Conservation (phyloP, 73 alveolate genomes). For the Paramecium pentaurelia region DNA sequence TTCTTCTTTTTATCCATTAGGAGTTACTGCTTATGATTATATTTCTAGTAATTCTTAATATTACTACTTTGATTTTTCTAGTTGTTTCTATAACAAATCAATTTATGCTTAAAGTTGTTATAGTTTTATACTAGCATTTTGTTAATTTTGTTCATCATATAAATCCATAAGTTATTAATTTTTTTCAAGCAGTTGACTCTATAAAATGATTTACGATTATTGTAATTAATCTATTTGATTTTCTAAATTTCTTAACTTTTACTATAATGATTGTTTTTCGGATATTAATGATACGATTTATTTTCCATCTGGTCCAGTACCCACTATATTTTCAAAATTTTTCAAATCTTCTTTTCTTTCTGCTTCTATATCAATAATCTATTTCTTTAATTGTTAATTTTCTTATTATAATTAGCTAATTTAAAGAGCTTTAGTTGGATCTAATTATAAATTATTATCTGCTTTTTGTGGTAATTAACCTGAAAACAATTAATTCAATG, state of each 20-base stretch:
- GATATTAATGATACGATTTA: background rate
- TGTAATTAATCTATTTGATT: background rate
- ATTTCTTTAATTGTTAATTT: background rate
- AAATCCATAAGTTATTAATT: background rate
- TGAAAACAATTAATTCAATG: background rate
- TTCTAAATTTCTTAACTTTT: background rate
- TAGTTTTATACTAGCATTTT: background rate
- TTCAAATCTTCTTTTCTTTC: conserved; percentile 4
- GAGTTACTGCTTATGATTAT: background rate
- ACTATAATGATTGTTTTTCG: background rate
- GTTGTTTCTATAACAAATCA: background rate
- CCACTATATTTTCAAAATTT: background rate
- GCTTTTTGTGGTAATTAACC: background rate
- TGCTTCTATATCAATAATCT: background rate
- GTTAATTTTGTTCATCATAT: background rate
- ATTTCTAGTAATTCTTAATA: background rate
- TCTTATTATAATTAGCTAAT: background rate
- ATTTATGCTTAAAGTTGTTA: background rate
- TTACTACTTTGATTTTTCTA: background rate
- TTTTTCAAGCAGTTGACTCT: background rate
- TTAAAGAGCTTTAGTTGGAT: background rate
- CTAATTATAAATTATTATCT: background rate
- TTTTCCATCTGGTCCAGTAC: background rate
- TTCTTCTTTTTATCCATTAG: background rate
- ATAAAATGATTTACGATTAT: background rate